Percentiles rank a stretch among this genome's conserved stretches.
Conservation (phyloP, 2,329 filamentous ascomycete species). For the Passalora sequoiae region DNA sequence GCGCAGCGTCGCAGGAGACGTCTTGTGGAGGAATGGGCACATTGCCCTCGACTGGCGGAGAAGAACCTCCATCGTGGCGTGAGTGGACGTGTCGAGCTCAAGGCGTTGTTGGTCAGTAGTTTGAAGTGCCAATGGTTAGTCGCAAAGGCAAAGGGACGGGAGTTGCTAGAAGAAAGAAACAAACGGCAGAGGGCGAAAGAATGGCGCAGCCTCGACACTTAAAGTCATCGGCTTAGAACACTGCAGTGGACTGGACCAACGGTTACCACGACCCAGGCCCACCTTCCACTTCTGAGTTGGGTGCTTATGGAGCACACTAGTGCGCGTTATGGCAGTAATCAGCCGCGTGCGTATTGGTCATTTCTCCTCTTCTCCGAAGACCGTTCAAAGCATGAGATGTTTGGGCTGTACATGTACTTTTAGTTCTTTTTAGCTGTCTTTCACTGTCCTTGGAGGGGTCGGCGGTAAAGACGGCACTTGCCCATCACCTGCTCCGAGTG, state of each 20-base stretch:
- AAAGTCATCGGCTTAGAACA: too few species aligned
- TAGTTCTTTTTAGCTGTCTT: too few species aligned
- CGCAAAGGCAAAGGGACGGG: too few species aligned
- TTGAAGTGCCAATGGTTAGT: constrained; percentile 1
- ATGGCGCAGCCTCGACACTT: too few species aligned
- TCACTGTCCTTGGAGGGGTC: too few species aligned
- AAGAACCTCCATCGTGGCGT: constrained; percentile 75
- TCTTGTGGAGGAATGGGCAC: constrained; percentile 96
- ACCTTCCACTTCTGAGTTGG: too few species aligned
- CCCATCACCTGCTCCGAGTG: too few species aligned
- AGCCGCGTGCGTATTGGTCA: background rate
- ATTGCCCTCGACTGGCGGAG: constrained; percentile 92
- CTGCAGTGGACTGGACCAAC: too few species aligned
- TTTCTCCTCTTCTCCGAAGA: background rate
- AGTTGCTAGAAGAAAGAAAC: background rate
- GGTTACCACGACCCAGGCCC: too few species aligned
- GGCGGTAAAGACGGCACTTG: constrained; percentile 3
- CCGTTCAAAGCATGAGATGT: background rate
- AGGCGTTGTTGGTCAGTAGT: constrained; percentile 1
- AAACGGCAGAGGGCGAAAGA: background rate
- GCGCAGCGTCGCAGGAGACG: constrained; percentile 84
- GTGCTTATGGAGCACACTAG: too few species aligned
- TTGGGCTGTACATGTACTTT: too few species aligned
- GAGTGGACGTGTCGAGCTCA: background rate
- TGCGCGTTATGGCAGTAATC: constrained; percentile 1